These are phyloP conservation scores for Ilyonectria mors-panacis DNA, from an alignment of 2,329 filamentous ascomycete species.

Conservation along the genomic window DNA sequence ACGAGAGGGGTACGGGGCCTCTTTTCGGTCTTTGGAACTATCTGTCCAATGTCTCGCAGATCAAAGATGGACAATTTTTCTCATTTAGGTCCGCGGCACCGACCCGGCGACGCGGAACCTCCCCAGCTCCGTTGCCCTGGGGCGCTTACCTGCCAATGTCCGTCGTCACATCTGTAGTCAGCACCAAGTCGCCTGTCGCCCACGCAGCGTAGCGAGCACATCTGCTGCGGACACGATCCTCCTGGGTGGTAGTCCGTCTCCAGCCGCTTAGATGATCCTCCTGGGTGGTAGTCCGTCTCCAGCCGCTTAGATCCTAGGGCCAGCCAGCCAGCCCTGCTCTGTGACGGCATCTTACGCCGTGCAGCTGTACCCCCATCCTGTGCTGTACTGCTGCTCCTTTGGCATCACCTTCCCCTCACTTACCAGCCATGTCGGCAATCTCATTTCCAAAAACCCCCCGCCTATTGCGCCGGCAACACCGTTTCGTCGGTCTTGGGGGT, in stretches of 20 bases:
- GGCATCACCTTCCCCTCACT: conserved; percentile 16
- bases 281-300: conserved; percentile 11
- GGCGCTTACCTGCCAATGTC: conserved; percentile 10
- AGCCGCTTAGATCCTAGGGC: conserved; percentile 1
- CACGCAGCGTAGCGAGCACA: conserved; percentile 3
- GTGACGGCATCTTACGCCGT: conserved; percentile 26
- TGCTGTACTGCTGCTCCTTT: conserved; percentile 3
- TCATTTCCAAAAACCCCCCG: conserved; percentile 12
- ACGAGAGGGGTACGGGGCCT: conserved; percentile 14
- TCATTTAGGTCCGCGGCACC: conserved; percentile 19
- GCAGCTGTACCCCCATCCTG: conserved; percentile 20
- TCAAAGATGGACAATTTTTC: conserved; percentile 19
- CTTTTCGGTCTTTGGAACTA: conserved; percentile 8
- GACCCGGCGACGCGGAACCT: conserved; percentile 32
- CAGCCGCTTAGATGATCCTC: conserved; percentile 2
- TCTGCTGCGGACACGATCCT: background rate
- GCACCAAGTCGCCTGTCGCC: conserved; percentile 22
- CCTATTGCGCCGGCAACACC: conserved; percentile 16
- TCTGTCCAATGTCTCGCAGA: conserved; percentile 13
- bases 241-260: conserved; percentile 11
- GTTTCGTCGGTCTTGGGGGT: conserved; percentile 19
- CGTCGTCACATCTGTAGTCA: conserved; percentile 19
- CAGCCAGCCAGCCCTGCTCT: conserved; percentile 1
- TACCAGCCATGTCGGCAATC: conserved; percentile 15
- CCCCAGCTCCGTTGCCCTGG: conserved; percentile 29